Conservation (phyloP, 176 grass and related monocot species). For the Hyparrhenia diplandra region DNA sequence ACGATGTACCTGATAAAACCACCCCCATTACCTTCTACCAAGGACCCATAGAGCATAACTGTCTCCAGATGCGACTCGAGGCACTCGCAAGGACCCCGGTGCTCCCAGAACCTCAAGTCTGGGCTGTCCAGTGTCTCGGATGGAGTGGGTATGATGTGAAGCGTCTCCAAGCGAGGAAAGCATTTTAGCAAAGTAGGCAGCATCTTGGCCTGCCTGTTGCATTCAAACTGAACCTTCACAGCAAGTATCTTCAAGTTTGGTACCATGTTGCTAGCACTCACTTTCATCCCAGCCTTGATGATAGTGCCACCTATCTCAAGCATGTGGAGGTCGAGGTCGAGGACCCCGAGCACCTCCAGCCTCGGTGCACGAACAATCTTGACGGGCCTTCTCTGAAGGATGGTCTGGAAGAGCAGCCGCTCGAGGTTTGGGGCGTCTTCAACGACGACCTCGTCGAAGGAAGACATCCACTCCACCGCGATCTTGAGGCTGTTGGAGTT, state of each 20-base stretch:
- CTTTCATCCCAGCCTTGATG: slow-evolving; percentile 24
- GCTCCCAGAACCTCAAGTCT: slow-evolving; percentile 12
- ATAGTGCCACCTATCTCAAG: slow-evolving; percentile 26
- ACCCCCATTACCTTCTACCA: background rate
- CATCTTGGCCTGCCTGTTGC: slow-evolving; percentile 14
- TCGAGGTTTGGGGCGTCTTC: slow-evolving; percentile 34
- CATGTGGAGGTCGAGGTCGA: slow-evolving; percentile 7
- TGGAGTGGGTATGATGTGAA: slow-evolving; percentile 16
- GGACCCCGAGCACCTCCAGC: slow-evolving; percentile 24
- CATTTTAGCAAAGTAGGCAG: slow-evolving; percentile 21
- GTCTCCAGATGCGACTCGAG: slow-evolving; percentile 33
- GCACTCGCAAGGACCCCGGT: background rate
- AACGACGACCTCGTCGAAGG: background rate
- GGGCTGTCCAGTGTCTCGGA: background rate
- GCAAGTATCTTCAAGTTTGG: slow-evolving; percentile 23
- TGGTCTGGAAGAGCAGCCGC: background rate
- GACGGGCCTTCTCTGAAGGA: background rate
- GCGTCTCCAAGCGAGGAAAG: slow-evolving; percentile 28
- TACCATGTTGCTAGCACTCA: background rate
- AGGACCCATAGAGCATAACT: background rate
- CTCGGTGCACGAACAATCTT: slow-evolving; percentile 9
- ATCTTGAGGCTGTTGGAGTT: slow-evolving; percentile 6
- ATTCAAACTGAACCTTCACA: slow-evolving; percentile 20
- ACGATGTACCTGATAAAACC: background rate
- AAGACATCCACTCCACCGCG: background rate